A percentile compares a stretch with the other conserved stretches of the same genome.
Conservation (phyloP, 192 early-diverging fungal species). For the Coemansia sp. region DNA sequence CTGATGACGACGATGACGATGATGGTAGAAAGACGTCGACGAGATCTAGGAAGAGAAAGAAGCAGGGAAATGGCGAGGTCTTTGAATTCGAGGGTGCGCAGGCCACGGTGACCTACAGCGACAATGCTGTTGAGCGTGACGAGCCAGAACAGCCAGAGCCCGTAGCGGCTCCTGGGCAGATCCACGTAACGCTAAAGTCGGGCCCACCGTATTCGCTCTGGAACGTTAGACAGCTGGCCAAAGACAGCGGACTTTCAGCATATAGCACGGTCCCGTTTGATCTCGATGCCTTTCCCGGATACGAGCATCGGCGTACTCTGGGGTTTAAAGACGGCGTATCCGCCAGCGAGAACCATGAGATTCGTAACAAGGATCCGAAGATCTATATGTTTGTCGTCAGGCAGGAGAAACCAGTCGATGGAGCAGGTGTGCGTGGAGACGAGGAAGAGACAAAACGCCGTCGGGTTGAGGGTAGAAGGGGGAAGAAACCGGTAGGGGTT, state of each 20-base stretch:
- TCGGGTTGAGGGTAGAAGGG: neutral
- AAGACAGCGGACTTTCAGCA: slow-evolving; percentile 61
- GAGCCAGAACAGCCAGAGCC: neutral
- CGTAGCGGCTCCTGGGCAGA: slow-evolving; percentile 54
- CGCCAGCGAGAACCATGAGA: slow-evolving; percentile 77
- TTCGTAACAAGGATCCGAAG: slow-evolving; percentile 63
- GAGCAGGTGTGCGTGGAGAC: neutral
- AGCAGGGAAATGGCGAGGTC: neutral
- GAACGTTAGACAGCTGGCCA: slow-evolving; percentile 81
- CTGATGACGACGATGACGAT: slow-evolving; percentile 10
- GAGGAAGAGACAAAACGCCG: neutral
- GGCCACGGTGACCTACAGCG: slow-evolving; percentile 27
- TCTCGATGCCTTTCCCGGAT: slow-evolving; percentile 74
- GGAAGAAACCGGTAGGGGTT: slow-evolving; percentile 3
- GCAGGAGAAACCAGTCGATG: slow-evolving; percentile 1
- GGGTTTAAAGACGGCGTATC: slow-evolving; percentile 86
- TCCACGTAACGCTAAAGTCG: slow-evolving; percentile 84
- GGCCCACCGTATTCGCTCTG: slow-evolving; percentile 86
- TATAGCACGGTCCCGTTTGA: slow-evolving; percentile 67
- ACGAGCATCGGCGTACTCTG: slow-evolving; percentile 93
- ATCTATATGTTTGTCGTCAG: slow-evolving; percentile 69
- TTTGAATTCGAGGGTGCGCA: slow-evolving; percentile 47
- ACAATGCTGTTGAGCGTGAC: neutral
- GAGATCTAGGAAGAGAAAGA: slow-evolving; percentile 3
- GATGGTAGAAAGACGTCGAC: neutral